phyloP scores from a whole-genome alignment of 352 stramenopile genomes.

The Phytophthora multivora region DNA sequence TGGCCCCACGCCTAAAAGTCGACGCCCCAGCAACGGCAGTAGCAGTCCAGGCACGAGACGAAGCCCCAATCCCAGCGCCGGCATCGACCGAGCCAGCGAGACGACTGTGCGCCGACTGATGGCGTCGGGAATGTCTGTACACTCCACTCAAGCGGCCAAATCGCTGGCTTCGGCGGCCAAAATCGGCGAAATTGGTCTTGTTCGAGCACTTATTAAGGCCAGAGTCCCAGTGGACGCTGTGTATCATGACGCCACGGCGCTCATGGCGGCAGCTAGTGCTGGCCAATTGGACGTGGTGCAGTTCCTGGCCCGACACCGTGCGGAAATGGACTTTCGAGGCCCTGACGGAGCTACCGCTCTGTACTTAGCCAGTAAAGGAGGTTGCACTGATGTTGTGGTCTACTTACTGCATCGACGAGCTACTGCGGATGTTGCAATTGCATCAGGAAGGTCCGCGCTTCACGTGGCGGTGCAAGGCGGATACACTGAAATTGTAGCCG shows the following conservation, averaged over 20 bases:
- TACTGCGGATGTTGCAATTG: conserved; percentile 15
- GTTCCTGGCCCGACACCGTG: conserved; percentile 54
- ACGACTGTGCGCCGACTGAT: conserved; percentile 19
- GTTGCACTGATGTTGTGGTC: conserved; percentile 12
- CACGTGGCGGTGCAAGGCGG: conserved; percentile 27
- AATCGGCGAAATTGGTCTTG: conserved; percentile 22
- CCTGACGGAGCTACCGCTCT: conserved; percentile 27
- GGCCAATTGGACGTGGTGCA: conserved; percentile 83
- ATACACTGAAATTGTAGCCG: conserved; percentile 16
- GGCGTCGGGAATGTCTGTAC: conserved; percentile 22
- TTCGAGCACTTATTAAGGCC: conserved; percentile 25
- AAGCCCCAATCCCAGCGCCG: background rate
- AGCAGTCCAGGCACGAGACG: too few species aligned
- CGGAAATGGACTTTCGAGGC: conserved; percentile 21
- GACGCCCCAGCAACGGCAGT: background rate
- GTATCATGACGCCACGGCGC: conserved; percentile 78
- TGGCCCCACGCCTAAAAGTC: background rate
- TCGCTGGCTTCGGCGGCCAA: conserved; percentile 22
- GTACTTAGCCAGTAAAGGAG: conserved; percentile 21
- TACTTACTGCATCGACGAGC: conserved; percentile 22
- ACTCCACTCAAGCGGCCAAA: conserved; percentile 22
- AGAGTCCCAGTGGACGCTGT: conserved; percentile 24
- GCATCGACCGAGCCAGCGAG: conserved; percentile 16
- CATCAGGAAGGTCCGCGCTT: conserved; percentile 20
- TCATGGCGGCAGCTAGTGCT: conserved; percentile 90